phyloP scores from a whole-genome alignment of 2,329 filamentous ascomycete species.

The Diplodia scrobiculata region DNA sequence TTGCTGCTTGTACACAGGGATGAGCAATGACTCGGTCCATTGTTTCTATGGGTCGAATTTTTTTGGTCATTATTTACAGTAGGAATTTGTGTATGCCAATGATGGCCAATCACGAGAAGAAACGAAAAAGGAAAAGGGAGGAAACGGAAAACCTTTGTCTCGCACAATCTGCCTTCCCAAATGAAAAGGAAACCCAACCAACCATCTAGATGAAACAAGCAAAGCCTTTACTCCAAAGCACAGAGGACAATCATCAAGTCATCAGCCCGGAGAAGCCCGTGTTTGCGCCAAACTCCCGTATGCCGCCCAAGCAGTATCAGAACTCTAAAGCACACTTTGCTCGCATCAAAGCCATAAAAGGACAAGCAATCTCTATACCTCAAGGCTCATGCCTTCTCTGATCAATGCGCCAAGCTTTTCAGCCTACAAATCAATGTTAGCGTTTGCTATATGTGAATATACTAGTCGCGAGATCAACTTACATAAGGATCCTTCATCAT shows the following conservation, averaged over 20 bases:
- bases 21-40: neutral
- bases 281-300: constrained; percentile 6
- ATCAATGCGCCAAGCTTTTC: constrained; percentile 49
- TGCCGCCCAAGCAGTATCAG: neutral
- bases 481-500: constrained; percentile 69
- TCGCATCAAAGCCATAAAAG: neutral
- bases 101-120: neutral
- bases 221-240: constrained; percentile 4
- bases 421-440: constrained; percentile 41
- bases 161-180: constrained; percentile 26
- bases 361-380: neutral
- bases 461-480: constrained; percentile 35
- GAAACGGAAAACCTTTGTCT: neutral
- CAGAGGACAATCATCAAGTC: constrained; percentile 14
- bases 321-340: constrained; percentile 5
- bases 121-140: neutral
- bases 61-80: constrained; percentile 13
- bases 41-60: neutral
- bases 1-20: neutral
- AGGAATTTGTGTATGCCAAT: neutral
- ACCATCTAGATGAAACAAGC: constrained; percentile 5
- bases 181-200: neutral
- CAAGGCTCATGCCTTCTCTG: constrained; percentile 45
- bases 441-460: neutral
- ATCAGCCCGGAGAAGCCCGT: constrained; percentile 11